Base-by-base conservation (phyloP, 2,329 filamentous ascomycete genomes). In the Ascochyta viciae-villosae region DNA sequence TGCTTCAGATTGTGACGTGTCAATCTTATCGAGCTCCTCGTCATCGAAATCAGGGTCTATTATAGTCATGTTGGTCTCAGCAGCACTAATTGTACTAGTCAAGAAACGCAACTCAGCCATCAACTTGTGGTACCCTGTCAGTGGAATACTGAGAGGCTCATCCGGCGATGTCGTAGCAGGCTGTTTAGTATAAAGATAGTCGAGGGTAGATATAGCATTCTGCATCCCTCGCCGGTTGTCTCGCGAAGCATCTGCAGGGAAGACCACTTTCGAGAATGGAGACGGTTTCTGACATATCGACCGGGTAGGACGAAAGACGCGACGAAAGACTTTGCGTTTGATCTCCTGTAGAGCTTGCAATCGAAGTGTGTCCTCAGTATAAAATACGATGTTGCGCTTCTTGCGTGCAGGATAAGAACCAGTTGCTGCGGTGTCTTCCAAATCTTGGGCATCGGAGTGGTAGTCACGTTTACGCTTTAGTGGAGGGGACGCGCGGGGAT, bases 401-500 rank as follows among this genome's bases (percentile, higher is more conserved):
- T 51, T 51, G 9, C 3, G 15, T 6, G 13, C 19, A 39, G 13
- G 40, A 13, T 13, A 8, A 13, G 24, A 16, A 6, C 5, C 7
- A 31, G 4, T 2, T 1, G 19, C 23, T 9, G 15, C 6, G 3
- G 26, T 15, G 6, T 19, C 9, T 7, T 38, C 39, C 2, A 19
- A 2, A 5, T 38, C 24, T 19, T 16, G n/a, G 3, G 8, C 13
- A 1, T 29, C 19, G 2, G 16, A 19, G 37, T 39, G 1, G 16
- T 10, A 4, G 9, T 22, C 16, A 15, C 52, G 46, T n/a, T 47
- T 56, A 10, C 53, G 53, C 37, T 56, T 56, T 8, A 37, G 12
- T 19, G 12, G 16, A 7, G 35, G 16, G 9, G 53, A 56, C 2
- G 29, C 10, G 13, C 13, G 41, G 2, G 46, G 46, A 1, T 34